These are phyloP conservation scores for Angomonas ambiguus DNA, from an alignment of 208 protist species.

Conservation along the genomic window DNA sequence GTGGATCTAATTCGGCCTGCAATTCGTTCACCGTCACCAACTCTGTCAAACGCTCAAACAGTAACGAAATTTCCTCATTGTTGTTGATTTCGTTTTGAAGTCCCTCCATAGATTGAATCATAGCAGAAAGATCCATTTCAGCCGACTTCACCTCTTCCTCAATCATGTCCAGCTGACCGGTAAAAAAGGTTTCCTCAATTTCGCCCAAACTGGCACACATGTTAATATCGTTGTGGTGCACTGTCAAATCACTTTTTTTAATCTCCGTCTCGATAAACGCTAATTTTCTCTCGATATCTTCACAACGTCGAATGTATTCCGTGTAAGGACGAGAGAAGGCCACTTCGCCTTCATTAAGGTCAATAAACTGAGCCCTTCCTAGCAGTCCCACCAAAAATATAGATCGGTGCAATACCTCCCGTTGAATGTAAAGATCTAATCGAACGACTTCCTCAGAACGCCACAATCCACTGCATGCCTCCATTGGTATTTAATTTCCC, in stretches of 20 bases:
- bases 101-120: slow-evolving; percentile 32
- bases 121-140: slow-evolving; percentile 30
- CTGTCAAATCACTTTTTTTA: slow-evolving; percentile 31
- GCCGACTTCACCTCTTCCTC: slow-evolving; percentile 34
- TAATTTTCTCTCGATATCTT: slow-evolving; percentile 96
- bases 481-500: neutral
- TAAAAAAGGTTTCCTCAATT: slow-evolving; percentile 4
- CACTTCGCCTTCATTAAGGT: slow-evolving; percentile 90
- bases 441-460: slow-evolving; percentile 96
- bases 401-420: slow-evolving; percentile 95
- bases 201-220: slow-evolving; percentile 13
- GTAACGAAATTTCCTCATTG: slow-evolving; percentile 19
- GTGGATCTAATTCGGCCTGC: neutral
- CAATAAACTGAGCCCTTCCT: slow-evolving; percentile 94
- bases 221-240: slow-evolving; percentile 10
- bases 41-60: slow-evolving; percentile 14
- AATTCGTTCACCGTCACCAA: neutral
- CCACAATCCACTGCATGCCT: slow-evolving; percentile 82
- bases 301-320: slow-evolving; percentile 94
- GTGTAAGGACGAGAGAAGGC: slow-evolving; percentile 96
- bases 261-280: slow-evolving; percentile 70
- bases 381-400: slow-evolving; percentile 94
- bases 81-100: slow-evolving; percentile 53
- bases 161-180: slow-evolving; percentile 11
- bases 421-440: slow-evolving; percentile 96